Conservation (phyloP, 768 basidiomycete genomes). For the Strobilomyces dryophilus region DNA sequence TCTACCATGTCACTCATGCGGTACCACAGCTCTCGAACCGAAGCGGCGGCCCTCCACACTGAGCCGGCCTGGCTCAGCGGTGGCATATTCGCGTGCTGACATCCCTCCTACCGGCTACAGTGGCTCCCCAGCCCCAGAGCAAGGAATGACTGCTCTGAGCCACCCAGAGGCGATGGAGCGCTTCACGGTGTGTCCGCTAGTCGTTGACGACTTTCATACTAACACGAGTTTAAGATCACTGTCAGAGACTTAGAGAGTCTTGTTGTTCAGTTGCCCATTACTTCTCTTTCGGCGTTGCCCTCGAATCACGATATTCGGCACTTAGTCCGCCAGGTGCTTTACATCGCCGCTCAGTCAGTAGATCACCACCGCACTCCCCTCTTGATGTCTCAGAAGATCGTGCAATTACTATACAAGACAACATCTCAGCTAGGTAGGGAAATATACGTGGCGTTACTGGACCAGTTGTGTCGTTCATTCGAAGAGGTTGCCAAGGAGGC, state of each 20-base stretch:
- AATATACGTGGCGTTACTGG: constrained; percentile 85
- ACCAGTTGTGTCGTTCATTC: constrained; percentile 84
- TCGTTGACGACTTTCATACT: neutral
- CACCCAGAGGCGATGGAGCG: constrained; percentile 88
- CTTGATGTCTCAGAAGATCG: constrained; percentile 93
- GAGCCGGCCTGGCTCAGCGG: constrained; percentile 70
- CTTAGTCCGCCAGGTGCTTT: constrained; percentile 77
- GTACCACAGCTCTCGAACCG: constrained; percentile 44
- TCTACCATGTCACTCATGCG: constrained; percentile 11
- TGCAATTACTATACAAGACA: constrained; percentile 91
- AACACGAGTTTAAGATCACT: constrained; percentile 16
- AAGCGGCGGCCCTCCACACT: constrained; percentile 45
- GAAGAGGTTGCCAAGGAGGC: constrained; percentile 96
- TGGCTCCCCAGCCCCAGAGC: constrained; percentile 63
- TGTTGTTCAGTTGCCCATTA: constrained; percentile 67
- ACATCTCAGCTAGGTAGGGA: constrained; percentile 83
- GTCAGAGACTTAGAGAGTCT: constrained; percentile 74
- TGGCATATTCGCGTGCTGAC: constrained; percentile 56
- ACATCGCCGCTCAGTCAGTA: constrained; percentile 72
- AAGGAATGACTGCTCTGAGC: constrained; percentile 43
- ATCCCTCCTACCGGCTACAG: constrained; percentile 44
- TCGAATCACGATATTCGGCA: constrained; percentile 84
- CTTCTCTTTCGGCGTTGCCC: constrained; percentile 67
- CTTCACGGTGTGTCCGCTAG: constrained; percentile 55
- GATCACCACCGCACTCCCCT: constrained; percentile 86